Conservation (phyloP, 176 grass and related monocot genomes). For the Triticum monococcum region DNA sequence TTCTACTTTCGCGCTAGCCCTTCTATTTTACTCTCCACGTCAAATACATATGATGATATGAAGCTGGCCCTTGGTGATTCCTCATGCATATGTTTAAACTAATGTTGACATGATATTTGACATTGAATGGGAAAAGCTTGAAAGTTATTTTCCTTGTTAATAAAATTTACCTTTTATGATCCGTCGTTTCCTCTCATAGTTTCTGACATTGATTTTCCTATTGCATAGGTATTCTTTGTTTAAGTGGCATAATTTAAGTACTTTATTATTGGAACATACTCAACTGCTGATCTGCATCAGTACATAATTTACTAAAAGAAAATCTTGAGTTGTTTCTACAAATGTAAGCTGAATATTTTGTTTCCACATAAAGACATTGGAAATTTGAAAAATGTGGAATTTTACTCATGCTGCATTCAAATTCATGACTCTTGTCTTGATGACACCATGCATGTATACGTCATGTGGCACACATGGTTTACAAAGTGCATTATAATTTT, state of each 20-base stretch:
- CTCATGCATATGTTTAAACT: conserved; percentile 13
- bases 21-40: neutral
- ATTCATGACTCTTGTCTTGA: neutral
- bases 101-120: neutral
- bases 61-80: neutral
- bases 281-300: neutral
- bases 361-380: neutral
- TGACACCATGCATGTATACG: neutral
- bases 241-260: neutral
- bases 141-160: neutral
- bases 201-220: neutral
- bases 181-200: neutral
- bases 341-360: neutral
- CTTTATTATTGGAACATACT: neutral
- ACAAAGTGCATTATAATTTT: neutral
- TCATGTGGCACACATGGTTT: neutral
- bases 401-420: neutral
- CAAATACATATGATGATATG: neutral
- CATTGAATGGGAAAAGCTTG: neutral
- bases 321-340: neutral
- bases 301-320: neutral
- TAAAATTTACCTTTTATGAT: neutral
- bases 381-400: neutral
- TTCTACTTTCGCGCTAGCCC: neutral
- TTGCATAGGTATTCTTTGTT: neutral